These are phyloP conservation scores for Paraphysoderma sedebokerense DNA, from an alignment of 371 early-diverging fungal genomes.

Conservation along the genomic window DNA sequence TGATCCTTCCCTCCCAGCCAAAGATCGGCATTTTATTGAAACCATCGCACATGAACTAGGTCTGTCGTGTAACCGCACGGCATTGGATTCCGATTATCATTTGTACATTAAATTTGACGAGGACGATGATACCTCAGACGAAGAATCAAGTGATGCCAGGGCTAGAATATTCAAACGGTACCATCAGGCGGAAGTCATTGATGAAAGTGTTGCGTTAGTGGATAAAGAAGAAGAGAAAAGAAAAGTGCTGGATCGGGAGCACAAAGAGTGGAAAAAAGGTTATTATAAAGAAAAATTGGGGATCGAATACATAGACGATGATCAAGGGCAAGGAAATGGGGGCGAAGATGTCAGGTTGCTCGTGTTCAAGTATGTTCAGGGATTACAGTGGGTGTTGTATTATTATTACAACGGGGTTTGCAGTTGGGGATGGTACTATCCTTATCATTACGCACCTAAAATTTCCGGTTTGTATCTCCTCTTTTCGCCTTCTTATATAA, in stretches of 20 bases:
- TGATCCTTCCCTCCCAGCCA: slow-evolving; percentile 24
- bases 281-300: slow-evolving; percentile 20
- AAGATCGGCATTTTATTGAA: slow-evolving; percentile 43
- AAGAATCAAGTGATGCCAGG: too few species aligned
- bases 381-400: slow-evolving; percentile 90
- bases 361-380: slow-evolving; percentile 67
- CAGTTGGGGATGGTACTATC: slow-evolving; percentile 98
- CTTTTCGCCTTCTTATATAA: too few species aligned
- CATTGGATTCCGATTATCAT: slow-evolving; percentile 20
- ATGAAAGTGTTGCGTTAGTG: background rate
- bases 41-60: slow-evolving; percentile 41
- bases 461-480: too few species aligned
- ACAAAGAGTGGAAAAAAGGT: slow-evolving; percentile 15
- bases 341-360: too few species aligned
- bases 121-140: too few species aligned
- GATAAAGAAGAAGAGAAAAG: background rate
- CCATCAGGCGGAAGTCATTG: too few species aligned
- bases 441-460: slow-evolving; percentile 58
- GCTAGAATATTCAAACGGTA: too few species aligned
- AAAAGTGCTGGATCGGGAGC: background rate
- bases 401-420: slow-evolving; percentile 94
- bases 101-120: slow-evolving; percentile 27
- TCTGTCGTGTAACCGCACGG: slow-evolving; percentile 24
- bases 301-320: slow-evolving; percentile 6
- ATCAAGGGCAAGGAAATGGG: slow-evolving; percentile 4